These are phyloP conservation scores for Coniferiporia weirii DNA, from an alignment of 1,284 basidiomycete species.

Conservation along the genomic window DNA sequence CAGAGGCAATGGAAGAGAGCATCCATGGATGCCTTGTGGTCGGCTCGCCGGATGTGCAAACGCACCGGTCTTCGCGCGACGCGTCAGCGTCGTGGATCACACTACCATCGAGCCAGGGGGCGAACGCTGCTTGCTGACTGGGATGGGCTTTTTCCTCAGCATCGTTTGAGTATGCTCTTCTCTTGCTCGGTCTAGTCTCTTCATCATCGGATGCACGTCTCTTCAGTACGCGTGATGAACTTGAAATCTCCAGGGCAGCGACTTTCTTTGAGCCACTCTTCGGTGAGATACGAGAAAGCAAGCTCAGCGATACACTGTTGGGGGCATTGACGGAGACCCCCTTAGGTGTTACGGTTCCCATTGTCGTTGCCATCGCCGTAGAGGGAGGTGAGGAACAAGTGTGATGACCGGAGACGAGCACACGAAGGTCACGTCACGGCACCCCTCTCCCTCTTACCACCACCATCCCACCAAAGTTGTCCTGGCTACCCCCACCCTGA, in stretches of 20 bases:
- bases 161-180: slow-evolving; percentile 23
- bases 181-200: slow-evolving; percentile 30
- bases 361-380: background rate
- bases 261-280: too few species aligned
- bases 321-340: background rate
- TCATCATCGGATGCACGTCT: background rate
- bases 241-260: too few species aligned
- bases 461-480: too few species aligned
- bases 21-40: background rate
- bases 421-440: background rate
- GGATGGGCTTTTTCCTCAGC: background rate
- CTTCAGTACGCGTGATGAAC: background rate
- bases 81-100: background rate
- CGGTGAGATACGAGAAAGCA: slow-evolving; percentile 10
- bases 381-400: too few species aligned
- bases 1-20: background rate
- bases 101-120: background rate
- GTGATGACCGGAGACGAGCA: background rate
- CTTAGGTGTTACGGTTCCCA: background rate
- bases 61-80: slow-evolving; percentile 5
- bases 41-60: background rate
- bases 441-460: too few species aligned
- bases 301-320: background rate
- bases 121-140: background rate
- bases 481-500: too few species aligned